phyloP scores from a whole-genome alignment of 2,329 filamentous ascomycete species.

The Trichoderma hamatum region DNA sequence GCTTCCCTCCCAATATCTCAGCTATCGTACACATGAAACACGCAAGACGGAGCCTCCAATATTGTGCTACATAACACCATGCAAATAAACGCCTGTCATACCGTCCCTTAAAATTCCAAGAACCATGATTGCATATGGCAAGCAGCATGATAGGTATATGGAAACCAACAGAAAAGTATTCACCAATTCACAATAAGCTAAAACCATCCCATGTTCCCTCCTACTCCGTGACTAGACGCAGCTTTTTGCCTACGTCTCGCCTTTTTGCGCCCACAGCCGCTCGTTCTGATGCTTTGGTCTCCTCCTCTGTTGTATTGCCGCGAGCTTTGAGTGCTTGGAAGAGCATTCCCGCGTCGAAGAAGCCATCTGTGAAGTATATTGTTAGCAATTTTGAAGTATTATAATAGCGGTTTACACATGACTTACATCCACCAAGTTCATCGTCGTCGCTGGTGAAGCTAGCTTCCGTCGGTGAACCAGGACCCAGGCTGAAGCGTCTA shows the following conservation, averaged over 20 bases:
- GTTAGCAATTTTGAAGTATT: conserved; percentile 33
- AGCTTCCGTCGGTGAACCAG: conserved; percentile 67
- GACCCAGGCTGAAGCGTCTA: conserved; percentile 49
- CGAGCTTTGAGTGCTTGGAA: conserved; percentile 81
- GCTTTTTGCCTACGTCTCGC: conserved; percentile 73
- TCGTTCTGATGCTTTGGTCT: conserved; percentile 60
- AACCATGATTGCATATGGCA: not conserved
- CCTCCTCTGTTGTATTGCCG: conserved; percentile 56
- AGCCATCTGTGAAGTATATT: conserved; percentile 71
- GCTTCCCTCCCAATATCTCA: not conserved
- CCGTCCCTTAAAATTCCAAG: not conserved
- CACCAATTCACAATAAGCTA: not conserved
- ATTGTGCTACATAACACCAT: conserved; percentile 1
- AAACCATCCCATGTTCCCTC: not conserved
- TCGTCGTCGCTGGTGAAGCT: conserved; percentile 78
- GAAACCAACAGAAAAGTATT: not conserved
- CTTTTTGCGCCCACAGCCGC: conserved; percentile 61
- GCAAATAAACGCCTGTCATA: conserved; percentile 4
- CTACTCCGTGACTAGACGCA: conserved; percentile 48
- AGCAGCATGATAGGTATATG: not conserved
- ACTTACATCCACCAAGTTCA: conserved; percentile 90
- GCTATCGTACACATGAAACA: not conserved
- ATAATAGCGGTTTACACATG: not conserved
- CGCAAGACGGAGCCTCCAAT: not conserved
- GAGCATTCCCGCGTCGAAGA: conserved; percentile 96